Percentiles rank a stretch among this genome's conserved stretches.
These are phyloP conservation scores for Xylariaceae sp. DNA, from an alignment of 2,329 filamentous ascomycete genomes.

Conservation along the genomic window DNA sequence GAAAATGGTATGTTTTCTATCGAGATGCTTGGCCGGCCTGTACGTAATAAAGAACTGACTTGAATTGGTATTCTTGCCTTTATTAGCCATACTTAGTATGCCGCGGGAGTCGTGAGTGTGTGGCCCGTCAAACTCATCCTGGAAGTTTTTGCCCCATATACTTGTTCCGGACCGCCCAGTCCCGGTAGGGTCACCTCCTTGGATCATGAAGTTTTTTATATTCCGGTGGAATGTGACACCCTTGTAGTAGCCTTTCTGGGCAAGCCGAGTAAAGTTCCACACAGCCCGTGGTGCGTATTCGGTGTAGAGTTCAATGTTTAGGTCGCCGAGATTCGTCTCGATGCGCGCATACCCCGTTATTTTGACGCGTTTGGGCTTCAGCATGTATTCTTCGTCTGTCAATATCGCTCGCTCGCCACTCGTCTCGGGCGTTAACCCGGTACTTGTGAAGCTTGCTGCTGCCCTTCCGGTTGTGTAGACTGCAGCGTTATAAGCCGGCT, in stretches of 20 bases:
- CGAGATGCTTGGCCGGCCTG: slow-evolving; percentile 74
- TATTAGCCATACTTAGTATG: slow-evolving; percentile 91
- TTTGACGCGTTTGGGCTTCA: slow-evolving; percentile 84
- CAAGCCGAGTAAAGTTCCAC: slow-evolving; percentile 90
- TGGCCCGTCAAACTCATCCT: slow-evolving; percentile 88
- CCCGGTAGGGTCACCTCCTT: slow-evolving; percentile 89
- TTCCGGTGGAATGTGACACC: slow-evolving; percentile 84
- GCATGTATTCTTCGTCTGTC: slow-evolving; percentile 93
- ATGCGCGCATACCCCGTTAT: slow-evolving; percentile 88
- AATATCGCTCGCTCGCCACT: slow-evolving; percentile 80
- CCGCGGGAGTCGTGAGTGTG: slow-evolving; percentile 77
- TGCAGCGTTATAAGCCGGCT: slow-evolving; percentile 75
- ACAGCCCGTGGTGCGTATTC: slow-evolving; percentile 90
- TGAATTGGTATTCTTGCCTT: slow-evolving; percentile 96
- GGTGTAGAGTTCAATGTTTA: slow-evolving; percentile 85
- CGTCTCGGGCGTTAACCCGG: slow-evolving; percentile 86
- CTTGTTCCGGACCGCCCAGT: slow-evolving; percentile 86
- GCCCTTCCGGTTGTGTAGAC: slow-evolving; percentile 85
- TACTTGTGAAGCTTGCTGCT: slow-evolving; percentile 92
- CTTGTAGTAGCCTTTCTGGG: slow-evolving; percentile 86
- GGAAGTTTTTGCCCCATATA: slow-evolving; percentile 91
- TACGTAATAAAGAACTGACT: slow-evolving; percentile 95
- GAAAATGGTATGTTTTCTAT: slow-evolving; percentile 97
- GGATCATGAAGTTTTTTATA: slow-evolving; percentile 95
- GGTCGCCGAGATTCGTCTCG: slow-evolving; percentile 74